phyloP scores from a whole-genome alignment of 2,329 filamentous ascomycete species.

The Bipolaris bicolor region DNA sequence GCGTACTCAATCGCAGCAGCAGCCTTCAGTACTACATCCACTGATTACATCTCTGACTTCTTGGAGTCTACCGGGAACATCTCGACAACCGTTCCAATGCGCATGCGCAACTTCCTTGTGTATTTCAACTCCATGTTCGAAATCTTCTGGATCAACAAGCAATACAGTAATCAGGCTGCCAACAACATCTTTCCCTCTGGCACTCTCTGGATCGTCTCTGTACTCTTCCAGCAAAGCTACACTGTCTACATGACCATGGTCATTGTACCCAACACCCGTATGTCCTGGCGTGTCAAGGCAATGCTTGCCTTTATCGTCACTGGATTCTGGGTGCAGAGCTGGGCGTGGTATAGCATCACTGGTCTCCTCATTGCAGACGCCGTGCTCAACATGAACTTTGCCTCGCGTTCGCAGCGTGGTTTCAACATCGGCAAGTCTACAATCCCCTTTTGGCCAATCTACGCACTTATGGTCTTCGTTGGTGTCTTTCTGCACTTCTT shows the following conservation, averaged over 20 bases:
- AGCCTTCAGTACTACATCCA: conserved; percentile 40
- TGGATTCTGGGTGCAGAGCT: conserved; percentile 57
- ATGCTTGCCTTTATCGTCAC: conserved; percentile 51
- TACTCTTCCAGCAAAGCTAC: conserved; percentile 56
- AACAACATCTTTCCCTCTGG: conserved; percentile 53
- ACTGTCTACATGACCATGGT: conserved; percentile 58
- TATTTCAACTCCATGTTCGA: conserved; percentile 57
- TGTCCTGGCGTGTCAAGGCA: conserved; percentile 51
- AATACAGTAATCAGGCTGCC: conserved; percentile 49
- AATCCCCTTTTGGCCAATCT: conserved; percentile 42
- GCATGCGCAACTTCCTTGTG: conserved; percentile 48
- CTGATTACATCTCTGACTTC: conserved; percentile 49
- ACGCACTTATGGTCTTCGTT: conserved; percentile 37
- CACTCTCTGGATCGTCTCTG: conserved; percentile 55
- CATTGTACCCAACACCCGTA: conserved; percentile 53
- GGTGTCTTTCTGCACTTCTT: conserved; percentile 53
- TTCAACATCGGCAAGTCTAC: conserved; percentile 20
- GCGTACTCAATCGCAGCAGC: conserved; percentile 50
- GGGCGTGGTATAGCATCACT: conserved; percentile 55
- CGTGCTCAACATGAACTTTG: conserved; percentile 52
- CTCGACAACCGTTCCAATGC: conserved; percentile 43
- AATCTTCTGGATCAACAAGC: conserved; percentile 54
- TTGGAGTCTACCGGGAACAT: conserved; percentile 47
- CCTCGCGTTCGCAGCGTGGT: conserved; percentile 26
- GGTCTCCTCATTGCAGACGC: conserved; percentile 58